These are phyloP conservation scores for Opeltia flavorubescens DNA, from an alignment of 495 filamentous ascomycete genomes.

Conservation along the genomic window DNA sequence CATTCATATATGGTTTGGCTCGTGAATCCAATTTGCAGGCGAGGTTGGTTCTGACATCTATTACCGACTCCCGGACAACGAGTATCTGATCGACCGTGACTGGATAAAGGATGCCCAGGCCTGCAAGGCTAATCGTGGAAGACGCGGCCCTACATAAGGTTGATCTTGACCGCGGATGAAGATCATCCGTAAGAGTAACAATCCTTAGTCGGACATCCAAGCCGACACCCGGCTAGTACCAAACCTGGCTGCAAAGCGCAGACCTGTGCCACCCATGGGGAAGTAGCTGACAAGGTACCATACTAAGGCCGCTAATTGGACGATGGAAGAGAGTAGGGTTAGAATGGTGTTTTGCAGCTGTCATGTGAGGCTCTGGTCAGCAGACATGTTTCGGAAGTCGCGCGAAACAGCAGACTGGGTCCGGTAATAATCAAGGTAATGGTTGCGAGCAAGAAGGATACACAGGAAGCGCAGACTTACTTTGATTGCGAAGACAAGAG, in stretches of 20 bases:
- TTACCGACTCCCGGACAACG: too few relatives aligned
- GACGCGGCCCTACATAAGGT: too few relatives aligned
- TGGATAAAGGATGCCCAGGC: too few relatives aligned
- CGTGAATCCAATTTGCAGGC: too few relatives aligned
- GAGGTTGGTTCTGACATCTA: too few relatives aligned
- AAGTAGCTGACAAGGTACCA: slow-evolving; percentile 99
- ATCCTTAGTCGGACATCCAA: slow-evolving; percentile 67
- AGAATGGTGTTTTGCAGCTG: slow-evolving; percentile 70
- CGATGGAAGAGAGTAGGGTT: slow-evolving; percentile 67
- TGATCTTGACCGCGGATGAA: too few relatives aligned
- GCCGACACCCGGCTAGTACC: slow-evolving; percentile 70
- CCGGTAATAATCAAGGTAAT: neutral
- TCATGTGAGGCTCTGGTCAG: slow-evolving; percentile 12
- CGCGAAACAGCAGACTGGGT: neutral
- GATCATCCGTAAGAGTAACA: too few relatives aligned
- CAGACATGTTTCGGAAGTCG: neutral
- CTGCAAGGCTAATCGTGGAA: too few relatives aligned
- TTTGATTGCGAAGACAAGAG: slow-evolving; percentile 79
- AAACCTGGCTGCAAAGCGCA: slow-evolving; percentile 74
- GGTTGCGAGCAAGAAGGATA: neutral
- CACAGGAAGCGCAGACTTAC: slow-evolving; percentile 43
- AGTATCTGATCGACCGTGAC: too few relatives aligned
- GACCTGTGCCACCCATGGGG: slow-evolving; percentile 82
- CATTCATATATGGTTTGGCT: too few relatives aligned
- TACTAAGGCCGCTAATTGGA: slow-evolving; percentile 66